Percentiles rank a stretch among this genome's conserved stretches.
These are phyloP conservation scores for Mucor circinelloides DNA, from an alignment of 371 early-diverging fungal species.

Conservation along the genomic window DNA sequence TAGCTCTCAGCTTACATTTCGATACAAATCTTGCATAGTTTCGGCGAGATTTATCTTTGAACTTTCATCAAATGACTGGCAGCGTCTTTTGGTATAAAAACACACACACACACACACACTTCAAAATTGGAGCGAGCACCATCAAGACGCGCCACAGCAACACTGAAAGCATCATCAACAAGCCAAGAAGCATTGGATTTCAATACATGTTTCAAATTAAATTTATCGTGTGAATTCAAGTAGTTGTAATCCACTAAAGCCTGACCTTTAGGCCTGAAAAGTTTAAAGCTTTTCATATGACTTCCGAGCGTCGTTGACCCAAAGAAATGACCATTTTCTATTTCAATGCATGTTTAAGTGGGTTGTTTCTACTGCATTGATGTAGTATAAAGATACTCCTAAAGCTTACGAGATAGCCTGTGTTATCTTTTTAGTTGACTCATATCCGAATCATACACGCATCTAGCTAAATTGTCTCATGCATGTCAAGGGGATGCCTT, in stretches of 20 bases:
- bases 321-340: too few species aligned
- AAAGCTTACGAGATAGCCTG: too few species aligned
- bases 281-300: too few species aligned
- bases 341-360: too few species aligned
- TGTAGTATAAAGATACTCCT: too few species aligned
- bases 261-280: neutral
- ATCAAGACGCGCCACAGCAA: neutral
- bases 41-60: neutral
- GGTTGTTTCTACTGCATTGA: too few species aligned
- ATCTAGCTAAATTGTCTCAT: neutral
- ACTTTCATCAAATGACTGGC: neutral
- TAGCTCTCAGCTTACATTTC: neutral
- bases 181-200: neutral
- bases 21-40: neutral
- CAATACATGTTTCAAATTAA: too few species aligned
- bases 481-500: neutral
- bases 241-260: neutral
- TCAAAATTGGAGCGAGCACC: neutral
- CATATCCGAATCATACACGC: neutral
- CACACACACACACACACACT: too few species aligned
- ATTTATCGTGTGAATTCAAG: neutral
- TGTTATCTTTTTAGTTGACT: neutral
- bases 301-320: too few species aligned
- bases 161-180: neutral
- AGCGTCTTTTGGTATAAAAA: neutral